Percentiles rank a stretch among this genome's conserved stretches.
These are phyloP conservation scores for Umbellularia californica DNA, from an alignment of 164 flowering plant species.

Conservation along the genomic window DNA sequence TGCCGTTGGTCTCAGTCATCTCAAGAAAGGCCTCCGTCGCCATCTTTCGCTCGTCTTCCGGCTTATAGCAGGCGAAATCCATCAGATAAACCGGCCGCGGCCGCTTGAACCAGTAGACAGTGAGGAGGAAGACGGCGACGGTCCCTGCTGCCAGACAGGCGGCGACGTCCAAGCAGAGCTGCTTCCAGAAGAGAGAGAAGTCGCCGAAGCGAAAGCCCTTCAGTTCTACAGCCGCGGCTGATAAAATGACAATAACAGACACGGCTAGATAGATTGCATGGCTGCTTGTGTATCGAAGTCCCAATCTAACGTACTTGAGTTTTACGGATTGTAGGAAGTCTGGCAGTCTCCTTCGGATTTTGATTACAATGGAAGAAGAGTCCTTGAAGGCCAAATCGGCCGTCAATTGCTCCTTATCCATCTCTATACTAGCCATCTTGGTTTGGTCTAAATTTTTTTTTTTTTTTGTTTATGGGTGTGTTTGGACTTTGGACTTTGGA, in stretches of 20 bases:
- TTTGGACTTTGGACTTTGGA: too few relatives aligned
- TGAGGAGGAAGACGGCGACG: constrained; percentile 13
- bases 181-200: constrained; percentile 7
- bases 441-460: not conserved
- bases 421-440: constrained; percentile 41
- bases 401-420: constrained; percentile 74
- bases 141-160: constrained; percentile 21
- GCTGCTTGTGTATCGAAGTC: constrained; percentile 47
- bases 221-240: constrained; percentile 22
- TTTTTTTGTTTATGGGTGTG: not conserved
- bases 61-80: constrained; percentile 72
- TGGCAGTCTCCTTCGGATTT: constrained; percentile 51
- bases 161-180: constrained; percentile 10
- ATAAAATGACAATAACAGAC: constrained; percentile 21
- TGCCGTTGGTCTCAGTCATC: constrained; percentile 55
- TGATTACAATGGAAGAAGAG: constrained; percentile 64
- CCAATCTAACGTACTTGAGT: constrained; percentile 82
- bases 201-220: constrained; percentile 2
- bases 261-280: constrained; percentile 24
- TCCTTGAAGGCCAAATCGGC: constrained; percentile 80
- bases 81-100: constrained; percentile 58
- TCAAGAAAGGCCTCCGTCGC: constrained; percentile 49
- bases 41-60: constrained; percentile 53
- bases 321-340: constrained; percentile 72
- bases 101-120: constrained; percentile 43